Conservation (phyloP, 225 moss, liverwort and hornwort genomes). For the Thuidium tamariscinum region DNA sequence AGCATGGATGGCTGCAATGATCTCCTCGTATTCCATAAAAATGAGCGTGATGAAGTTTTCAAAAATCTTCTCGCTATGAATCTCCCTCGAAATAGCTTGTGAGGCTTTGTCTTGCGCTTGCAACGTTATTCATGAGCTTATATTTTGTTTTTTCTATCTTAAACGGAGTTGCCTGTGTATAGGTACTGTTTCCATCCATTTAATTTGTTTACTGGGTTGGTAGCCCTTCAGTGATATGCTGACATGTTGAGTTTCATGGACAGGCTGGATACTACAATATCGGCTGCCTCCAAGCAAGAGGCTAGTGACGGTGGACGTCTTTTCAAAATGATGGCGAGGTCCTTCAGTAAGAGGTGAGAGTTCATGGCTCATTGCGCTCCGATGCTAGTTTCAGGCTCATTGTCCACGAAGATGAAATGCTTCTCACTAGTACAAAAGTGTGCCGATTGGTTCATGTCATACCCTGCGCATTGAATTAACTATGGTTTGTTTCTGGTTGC, state of each 20-base stretch:
- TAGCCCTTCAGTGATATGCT: not conserved
- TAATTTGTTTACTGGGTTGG: not conserved
- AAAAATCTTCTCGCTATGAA: slow-evolving; percentile 84
- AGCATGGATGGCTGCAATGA: slow-evolving; percentile 98
- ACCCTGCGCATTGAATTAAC: not conserved
- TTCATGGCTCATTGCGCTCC: not conserved
- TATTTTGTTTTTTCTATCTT: not conserved
- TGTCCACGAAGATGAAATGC: not conserved
- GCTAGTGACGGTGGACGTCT: slow-evolving; percentile 73
- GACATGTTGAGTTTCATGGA: not conserved
- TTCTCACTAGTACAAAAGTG: not conserved
- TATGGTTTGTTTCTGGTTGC: not conserved
- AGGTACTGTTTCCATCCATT: not conserved
- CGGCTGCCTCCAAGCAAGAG: slow-evolving; percentile 82
- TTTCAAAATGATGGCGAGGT: slow-evolving; percentile 89
- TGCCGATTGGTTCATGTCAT: not conserved
- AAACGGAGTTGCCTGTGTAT: not conserved
- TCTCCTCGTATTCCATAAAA: slow-evolving; percentile 85
- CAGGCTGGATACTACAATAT: slow-evolving; percentile 85
- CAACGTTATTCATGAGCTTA: not conserved
- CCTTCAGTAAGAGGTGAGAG: slow-evolving; percentile 71
- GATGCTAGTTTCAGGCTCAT: not conserved
- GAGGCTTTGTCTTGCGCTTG: not conserved
- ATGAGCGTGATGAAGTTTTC: slow-evolving; percentile 83
- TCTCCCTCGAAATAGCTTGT: slow-evolving; percentile 85